These are phyloP conservation scores for Penicillium sp. DNA, from an alignment of 2,329 filamentous ascomycete genomes.

Conservation along the genomic window DNA sequence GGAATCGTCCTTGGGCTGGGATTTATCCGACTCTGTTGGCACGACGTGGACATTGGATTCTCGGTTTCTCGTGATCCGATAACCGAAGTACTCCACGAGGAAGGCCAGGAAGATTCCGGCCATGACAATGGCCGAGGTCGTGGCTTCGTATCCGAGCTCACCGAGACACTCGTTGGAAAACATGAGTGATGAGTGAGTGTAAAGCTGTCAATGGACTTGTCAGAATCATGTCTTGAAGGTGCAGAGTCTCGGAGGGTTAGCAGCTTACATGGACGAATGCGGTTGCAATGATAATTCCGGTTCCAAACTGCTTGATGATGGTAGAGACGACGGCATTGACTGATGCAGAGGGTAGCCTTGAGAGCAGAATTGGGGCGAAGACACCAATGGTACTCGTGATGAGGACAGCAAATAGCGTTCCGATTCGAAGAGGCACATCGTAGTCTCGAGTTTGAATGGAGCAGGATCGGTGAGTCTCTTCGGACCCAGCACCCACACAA, in stretches of 20 bases:
- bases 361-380: slow-evolving; percentile 60
- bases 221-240: not conserved
- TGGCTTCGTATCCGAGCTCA: slow-evolving; percentile 60
- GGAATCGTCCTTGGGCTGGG: not conserved
- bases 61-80: slow-evolving; percentile 47
- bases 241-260: no score
- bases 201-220: slow-evolving; percentile 48
- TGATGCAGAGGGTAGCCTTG: slow-evolving; percentile 51
- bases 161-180: slow-evolving; percentile 65
- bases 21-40: not conserved
- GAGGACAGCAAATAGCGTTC: slow-evolving; percentile 66
- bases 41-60: slow-evolving; percentile 14
- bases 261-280: slow-evolving; percentile 35
- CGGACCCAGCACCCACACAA: slow-evolving; percentile 50
- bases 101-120: slow-evolving; percentile 69
- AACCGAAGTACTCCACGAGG: slow-evolving; percentile 61
- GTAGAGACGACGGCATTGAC: slow-evolving; percentile 50
- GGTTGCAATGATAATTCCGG: slow-evolving; percentile 37
- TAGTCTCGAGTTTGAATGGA: slow-evolving; percentile 51
- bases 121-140: slow-evolving; percentile 65
- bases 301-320: slow-evolving; percentile 57
- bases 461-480: slow-evolving; percentile 40
- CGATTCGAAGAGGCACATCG: slow-evolving; percentile 62
- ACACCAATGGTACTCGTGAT: slow-evolving; percentile 63
- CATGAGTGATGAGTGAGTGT: slow-evolving; percentile 67